Conservation (phyloP, 441 rosid genomes). For the Syzygium malaccense region DNA sequence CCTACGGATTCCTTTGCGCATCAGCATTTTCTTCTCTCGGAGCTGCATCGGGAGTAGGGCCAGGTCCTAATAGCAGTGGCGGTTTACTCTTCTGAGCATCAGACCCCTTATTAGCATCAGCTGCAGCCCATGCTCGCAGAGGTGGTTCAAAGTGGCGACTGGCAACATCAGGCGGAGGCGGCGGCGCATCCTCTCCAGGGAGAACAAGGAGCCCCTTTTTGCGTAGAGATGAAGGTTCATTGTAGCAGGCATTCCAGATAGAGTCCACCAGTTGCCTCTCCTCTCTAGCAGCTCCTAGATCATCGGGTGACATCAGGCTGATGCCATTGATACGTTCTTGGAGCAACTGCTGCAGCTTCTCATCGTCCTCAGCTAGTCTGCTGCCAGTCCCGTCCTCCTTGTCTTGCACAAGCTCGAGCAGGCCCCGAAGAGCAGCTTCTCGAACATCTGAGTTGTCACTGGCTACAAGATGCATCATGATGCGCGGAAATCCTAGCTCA, state of each 20-base stretch:
- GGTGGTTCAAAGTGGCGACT: conserved; percentile 86
- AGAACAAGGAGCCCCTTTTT: conserved; percentile 77
- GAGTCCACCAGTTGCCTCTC: conserved; percentile 84
- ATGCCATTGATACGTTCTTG: conserved; percentile 59
- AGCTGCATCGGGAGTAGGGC: conserved; percentile 21
- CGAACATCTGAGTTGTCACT: conserved; percentile 68
- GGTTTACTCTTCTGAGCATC: conserved; percentile 38
- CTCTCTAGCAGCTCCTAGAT: conserved; percentile 69
- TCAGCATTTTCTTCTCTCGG: conserved; percentile 8
- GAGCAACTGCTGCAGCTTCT: conserved; percentile 58
- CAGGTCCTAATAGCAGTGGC: conserved; percentile 53
- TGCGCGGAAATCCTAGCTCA: conserved; percentile 73
- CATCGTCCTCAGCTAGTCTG: conserved; percentile 38
- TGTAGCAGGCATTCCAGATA: conserved; percentile 62
- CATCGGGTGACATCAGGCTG: conserved; percentile 69
- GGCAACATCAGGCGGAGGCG: conserved; percentile 78
- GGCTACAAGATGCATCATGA: conserved; percentile 74
- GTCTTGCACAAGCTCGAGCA: conserved; percentile 58
- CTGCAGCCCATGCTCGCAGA: conserved; percentile 69
- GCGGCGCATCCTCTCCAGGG: conserved; percentile 68
- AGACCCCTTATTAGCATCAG: conserved; percentile 18
- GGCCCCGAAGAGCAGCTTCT: conserved; percentile 79
- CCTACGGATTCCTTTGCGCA: neutral
- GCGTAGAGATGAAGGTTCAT: conserved; percentile 65
- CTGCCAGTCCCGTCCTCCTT: conserved; percentile 21